Conservation (phyloP, 2,329 filamentous ascomycete genomes). For the Penicillium janthinellum region DNA sequence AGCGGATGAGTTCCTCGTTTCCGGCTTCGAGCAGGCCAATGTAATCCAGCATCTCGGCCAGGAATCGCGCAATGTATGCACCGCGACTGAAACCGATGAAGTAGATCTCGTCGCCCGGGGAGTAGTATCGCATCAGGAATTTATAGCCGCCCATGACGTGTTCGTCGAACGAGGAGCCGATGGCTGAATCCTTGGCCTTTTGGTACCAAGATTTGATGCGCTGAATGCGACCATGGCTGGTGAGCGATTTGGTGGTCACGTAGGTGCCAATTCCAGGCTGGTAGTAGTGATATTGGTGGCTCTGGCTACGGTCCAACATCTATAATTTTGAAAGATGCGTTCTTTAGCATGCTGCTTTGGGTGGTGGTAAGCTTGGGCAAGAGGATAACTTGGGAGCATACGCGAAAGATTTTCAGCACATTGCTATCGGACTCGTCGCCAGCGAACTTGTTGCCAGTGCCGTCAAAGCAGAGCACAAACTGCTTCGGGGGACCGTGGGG, state of each 20-base stretch:
- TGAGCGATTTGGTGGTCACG: conserved; percentile 40
- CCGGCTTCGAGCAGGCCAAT: conserved; percentile 77
- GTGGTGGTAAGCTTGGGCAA: neutral
- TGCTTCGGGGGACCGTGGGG: conserved; percentile 35
- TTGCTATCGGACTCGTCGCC: conserved; percentile 51
- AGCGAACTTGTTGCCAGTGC: conserved; percentile 48
- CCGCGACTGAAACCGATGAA: conserved; percentile 76
- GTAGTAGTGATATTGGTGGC: conserved; percentile 47
- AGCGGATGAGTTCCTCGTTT: conserved; percentile 82
- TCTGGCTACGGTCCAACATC: conserved; percentile 46
- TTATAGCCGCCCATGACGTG: conserved; percentile 83
- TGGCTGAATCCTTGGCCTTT: conserved; percentile 64
- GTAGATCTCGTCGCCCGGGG: conserved; percentile 61
- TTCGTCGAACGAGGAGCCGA: conserved; percentile 78
- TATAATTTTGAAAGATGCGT: conserved; percentile 9
- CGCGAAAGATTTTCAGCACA: conserved; percentile 50
- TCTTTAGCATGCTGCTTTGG: neutral
- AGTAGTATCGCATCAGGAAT: conserved; percentile 75
- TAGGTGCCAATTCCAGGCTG: conserved; percentile 51
- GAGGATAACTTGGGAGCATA: conserved; percentile 25
- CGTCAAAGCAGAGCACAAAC: conserved; percentile 49
- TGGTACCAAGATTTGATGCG: conserved; percentile 57
- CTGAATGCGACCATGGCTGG: conserved; percentile 37
- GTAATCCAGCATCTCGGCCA: conserved; percentile 83
- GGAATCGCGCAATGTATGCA: conserved; percentile 71